Evolutionary conservation across 495 filamentous ascomycete genomes (phyloP), one percentile per base, ranked within the genome.

Genomic region (Entonaema liquescens): DNA sequence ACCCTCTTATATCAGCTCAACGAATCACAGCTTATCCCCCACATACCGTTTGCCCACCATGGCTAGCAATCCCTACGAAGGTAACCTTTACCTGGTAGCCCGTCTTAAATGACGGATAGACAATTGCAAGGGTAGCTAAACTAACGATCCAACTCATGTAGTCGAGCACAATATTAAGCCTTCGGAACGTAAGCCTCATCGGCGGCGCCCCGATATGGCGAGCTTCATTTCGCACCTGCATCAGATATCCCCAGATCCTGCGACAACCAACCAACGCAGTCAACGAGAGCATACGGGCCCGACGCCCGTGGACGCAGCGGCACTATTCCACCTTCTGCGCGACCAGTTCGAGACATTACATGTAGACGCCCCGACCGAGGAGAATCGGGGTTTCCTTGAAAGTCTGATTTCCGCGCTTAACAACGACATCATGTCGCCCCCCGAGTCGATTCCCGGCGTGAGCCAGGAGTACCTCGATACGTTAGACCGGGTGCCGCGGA

Each of bases 201-300:
- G 81, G 42, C 89, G 89, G 55, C 92, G 92, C 52, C 89, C 93
- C 38, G 93, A 97, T 81, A 91, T 97, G 80, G 90, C 91, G 52
- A 92, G 90, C 78, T 98, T 98, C 88, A 94, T 91, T 83, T 83
- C 89, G 47, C 89, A 90, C 54, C 89, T 96, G 56, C 82, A 84
- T 73, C 86, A 90, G 71, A 87, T 92, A 66, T 81, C 83, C 62
- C 86, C 83, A 17, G 57, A 74, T 59, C 3, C 63, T 26, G 23
- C 70, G 0, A 77, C 58, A 73, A 79, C 38, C 74, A 77, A 62
- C 77, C 83, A 53, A 74, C 83, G 57, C 3, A 77, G 83, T 64
- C 74, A 80, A 67, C 73, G 81, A 77, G 83, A 83, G 8, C 88
- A 91, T 81, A 87, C 90, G 2, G 81, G 87, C 2, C 89, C 93